phyloP scores from a whole-genome alignment of 495 filamentous ascomycete genomes.

The Daldinia caldariorum region DNA sequence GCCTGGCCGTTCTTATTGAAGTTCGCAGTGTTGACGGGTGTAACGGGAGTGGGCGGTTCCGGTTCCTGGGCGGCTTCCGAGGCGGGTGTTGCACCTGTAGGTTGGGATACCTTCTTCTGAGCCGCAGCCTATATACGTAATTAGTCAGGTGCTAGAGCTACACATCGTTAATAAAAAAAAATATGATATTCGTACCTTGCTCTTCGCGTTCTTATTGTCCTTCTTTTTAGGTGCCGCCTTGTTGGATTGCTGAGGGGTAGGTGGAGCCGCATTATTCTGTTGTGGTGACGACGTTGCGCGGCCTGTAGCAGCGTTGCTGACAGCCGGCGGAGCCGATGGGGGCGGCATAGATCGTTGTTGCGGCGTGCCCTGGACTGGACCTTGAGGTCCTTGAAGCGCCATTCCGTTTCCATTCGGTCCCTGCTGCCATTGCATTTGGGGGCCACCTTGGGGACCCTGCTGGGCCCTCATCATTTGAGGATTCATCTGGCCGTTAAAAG shows the following conservation, averaged over 20 bases:
- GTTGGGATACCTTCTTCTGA: conserved; percentile 75
- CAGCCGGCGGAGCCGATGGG: conserved; percentile 79
- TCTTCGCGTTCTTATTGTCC: conserved; percentile 70
- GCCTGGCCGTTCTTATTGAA: conserved; percentile 65
- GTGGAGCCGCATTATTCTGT: conserved; percentile 76
- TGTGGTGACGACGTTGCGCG: conserved; percentile 84
- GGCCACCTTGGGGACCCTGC: conserved; percentile 50
- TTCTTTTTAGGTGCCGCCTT: conserved; percentile 91
- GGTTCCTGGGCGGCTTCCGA: conserved; percentile 75
- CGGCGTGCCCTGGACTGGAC: conserved; percentile 73
- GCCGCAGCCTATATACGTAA: conserved; percentile 59
- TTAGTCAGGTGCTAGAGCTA: conserved; percentile 38
- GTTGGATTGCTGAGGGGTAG: conserved; percentile 80
- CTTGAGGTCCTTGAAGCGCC: conserved; percentile 66
- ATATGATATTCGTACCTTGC: conserved; percentile 73
- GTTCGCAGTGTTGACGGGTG: conserved; percentile 77
- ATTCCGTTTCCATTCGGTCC: conserved; percentile 72
- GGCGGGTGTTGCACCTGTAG: conserved; percentile 76
- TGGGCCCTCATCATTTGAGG: conserved; percentile 57
- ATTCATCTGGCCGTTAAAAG: conserved; percentile 74
- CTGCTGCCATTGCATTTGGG: conserved; percentile 67
- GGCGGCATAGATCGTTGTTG: conserved; percentile 88
- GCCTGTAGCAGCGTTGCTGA: conserved; percentile 57
- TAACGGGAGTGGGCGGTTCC: conserved; percentile 85
- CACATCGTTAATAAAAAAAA: neutral